Evolutionary conservation across 805 yeast species (phyloP).

Genomic region (Wickerhamomyces kurtzmanii): DNA sequence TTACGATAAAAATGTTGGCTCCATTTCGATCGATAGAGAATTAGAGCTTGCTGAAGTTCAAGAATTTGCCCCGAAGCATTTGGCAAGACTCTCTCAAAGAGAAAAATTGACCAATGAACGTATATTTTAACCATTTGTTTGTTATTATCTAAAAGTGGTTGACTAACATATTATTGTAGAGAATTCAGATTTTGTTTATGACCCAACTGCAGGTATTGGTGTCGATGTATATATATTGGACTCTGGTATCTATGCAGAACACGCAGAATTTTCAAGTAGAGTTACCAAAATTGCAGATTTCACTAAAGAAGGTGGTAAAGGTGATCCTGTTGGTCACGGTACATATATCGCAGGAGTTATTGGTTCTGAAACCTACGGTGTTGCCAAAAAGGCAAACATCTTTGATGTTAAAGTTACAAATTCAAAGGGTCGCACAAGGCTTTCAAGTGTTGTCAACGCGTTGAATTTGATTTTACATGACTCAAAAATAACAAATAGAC

Average conservation of each 20-base stretch:
- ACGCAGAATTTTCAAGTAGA: slow-evolving; percentile 34
- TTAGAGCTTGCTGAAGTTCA: slow-evolving; percentile 27
- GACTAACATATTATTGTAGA: not conserved
- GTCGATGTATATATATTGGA: slow-evolving; percentile 28
- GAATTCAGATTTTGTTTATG: slow-evolving; percentile 28
- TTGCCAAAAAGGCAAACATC: slow-evolving; percentile 33
- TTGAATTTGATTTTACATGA: slow-evolving; percentile 18
- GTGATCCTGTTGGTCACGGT: slow-evolving; percentile 41
- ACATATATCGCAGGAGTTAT: slow-evolving; percentile 47
- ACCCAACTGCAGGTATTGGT: slow-evolving; percentile 29
- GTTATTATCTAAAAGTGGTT: not conserved
- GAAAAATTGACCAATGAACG: slow-evolving; percentile 15
- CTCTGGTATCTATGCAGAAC: slow-evolving; percentile 25
- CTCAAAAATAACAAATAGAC: slow-evolving; percentile 20
- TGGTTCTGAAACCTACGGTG: slow-evolving; percentile 42
- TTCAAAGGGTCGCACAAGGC: slow-evolving; percentile 23
- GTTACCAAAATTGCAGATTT: slow-evolving; percentile 33
- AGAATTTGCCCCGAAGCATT: slow-evolving; percentile 31
- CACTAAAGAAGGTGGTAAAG: slow-evolving; percentile 22
- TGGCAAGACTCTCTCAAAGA: slow-evolving; percentile 28
- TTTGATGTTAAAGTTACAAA: slow-evolving; percentile 34
- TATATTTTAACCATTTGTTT: not conserved
- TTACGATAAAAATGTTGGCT: slow-evolving; percentile 23
- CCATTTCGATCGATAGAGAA: slow-evolving; percentile 25
- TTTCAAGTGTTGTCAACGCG: slow-evolving; percentile 24